phyloP scores from a whole-genome alignment of 768 basidiomycete genomes.

The Tylopilus rubrobrunneus region DNA sequence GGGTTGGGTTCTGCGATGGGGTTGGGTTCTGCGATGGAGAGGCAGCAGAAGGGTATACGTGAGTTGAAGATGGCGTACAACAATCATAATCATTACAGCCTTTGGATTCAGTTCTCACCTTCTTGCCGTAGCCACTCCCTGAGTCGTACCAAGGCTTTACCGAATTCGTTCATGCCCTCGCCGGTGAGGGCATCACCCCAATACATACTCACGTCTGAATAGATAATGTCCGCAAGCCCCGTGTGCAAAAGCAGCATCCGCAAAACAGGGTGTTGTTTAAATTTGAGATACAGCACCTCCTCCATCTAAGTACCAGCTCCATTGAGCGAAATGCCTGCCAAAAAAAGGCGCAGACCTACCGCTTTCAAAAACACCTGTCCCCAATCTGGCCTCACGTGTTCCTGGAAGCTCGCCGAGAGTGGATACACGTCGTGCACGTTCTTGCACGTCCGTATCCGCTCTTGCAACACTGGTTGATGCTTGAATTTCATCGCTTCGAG shows the following conservation, averaged over 20 bases:
- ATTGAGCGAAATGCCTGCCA: not conserved
- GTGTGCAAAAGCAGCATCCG: conserved; percentile 53
- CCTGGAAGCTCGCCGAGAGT: conserved; percentile 31
- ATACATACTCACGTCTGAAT: conserved; percentile 55
- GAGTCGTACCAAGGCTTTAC: conserved; percentile 53
- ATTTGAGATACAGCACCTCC: conserved; percentile 63
- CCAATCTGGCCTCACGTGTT: conserved; percentile 55
- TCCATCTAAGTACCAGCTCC: conserved; percentile 43
- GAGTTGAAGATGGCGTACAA: not conserved
- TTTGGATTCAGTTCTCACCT: conserved; percentile 3
- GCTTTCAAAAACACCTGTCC: conserved; percentile 43
- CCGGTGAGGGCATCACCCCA: conserved; percentile 61
- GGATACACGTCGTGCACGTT: conserved; percentile 37
- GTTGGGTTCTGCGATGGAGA: too few relatives aligned
- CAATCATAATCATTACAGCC: not conserved
- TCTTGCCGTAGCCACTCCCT: conserved; percentile 43
- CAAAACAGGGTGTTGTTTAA: conserved; percentile 64
- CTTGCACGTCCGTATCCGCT: conserved; percentile 47
- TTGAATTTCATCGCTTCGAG: conserved; percentile 72
- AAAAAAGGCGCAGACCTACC: conserved; percentile 36
- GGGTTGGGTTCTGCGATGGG: too few relatives aligned
- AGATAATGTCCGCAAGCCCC: conserved; percentile 46
- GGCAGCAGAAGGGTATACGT: not conserved
- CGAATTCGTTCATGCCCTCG: conserved; percentile 59
- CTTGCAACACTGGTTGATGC: conserved; percentile 48